Evolutionary conservation across 805 yeast genomes (phyloP), one percentile per base, ranked within the genome.

Genomic region (Cyberlindnera mrakii): DNA sequence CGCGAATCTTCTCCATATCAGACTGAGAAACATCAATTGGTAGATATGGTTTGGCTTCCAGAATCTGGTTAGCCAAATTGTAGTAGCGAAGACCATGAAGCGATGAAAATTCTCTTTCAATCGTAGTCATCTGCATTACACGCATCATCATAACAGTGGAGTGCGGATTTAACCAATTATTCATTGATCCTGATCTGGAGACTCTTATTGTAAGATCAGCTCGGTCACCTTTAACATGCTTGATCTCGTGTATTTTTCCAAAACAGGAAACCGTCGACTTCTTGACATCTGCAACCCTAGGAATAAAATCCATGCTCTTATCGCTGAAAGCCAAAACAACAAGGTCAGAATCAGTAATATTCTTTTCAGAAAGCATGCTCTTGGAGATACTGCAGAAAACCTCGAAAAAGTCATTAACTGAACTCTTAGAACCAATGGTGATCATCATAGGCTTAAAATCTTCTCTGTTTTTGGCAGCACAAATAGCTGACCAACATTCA

Each of bases 401-500:
- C 54, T 91, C 98, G 57, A 83, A 85, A 58, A 91, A 93, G 13
- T 85, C 83, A 53, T 89, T 96, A 14, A 86, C 83, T 1, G 86
- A 79, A 2, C 88, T 76, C 52, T 96, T 74, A 30, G 88, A 85
- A 4, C 95, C 97, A 16, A 90, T 67, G 3, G 77, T 66, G 3
- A 90, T 53, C 27, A 72, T 73, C 58, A 90, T 82, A 0, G 95
- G 89, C 5, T 54, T 63, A 30, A 57, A 56, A 9, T 74, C 75
- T 14, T 67, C 65, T 15, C 85, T 77, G 39, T 77, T 78, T 48
- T 84, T 80, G 0, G 93, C 79, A 5, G 86, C 72, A 50, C 80
- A 82, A 23, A 93, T 75, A 0, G 87, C 84, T 56, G 90, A 96
- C 97, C 98, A 95, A 49, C 96, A 85, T 64, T 93, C 99, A 33